phyloP scores from a whole-genome alignment of 2,329 filamentous ascomycete genomes.

The Blastomyces emzantsi region DNA sequence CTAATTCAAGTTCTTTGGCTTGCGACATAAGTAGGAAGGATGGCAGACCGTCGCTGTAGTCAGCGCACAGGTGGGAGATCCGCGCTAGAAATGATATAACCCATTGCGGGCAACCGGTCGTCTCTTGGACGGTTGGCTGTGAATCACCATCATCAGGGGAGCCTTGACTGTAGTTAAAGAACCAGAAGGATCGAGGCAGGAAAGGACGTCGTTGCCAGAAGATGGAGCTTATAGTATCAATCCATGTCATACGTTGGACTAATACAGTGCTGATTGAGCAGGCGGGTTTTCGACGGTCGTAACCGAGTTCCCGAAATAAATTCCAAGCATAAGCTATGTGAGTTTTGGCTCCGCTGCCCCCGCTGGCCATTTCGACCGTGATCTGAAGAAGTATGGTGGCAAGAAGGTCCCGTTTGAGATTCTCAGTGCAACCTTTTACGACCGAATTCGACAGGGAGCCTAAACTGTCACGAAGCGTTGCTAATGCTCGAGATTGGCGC shows the following conservation, averaged over 20 bases:
- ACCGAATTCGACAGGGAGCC: background rate
- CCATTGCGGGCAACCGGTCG: slow-evolving; percentile 7
- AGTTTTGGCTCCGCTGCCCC: slow-evolving; percentile 1
- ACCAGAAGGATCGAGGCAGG: slow-evolving; percentile 5
- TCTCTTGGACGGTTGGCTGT: slow-evolving; percentile 6
- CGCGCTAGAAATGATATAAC: slow-evolving; percentile 3
- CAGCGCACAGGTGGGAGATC: slow-evolving; percentile 4
- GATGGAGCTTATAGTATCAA: slow-evolving; percentile 6
- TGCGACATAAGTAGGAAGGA: background rate
- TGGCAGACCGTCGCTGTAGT: background rate
- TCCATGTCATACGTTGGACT: slow-evolving; percentile 6
- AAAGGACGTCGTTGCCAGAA: slow-evolving; percentile 6
- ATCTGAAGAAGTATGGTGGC: slow-evolving; percentile 7
- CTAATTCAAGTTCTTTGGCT: slow-evolving; percentile 4
- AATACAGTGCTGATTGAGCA: slow-evolving; percentile 1
- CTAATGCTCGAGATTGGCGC: slow-evolving; percentile 4
- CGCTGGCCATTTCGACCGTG: slow-evolving; percentile 6
- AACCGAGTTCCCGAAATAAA: slow-evolving; percentile 6
- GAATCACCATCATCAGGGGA: background rate
- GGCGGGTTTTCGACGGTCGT: slow-evolving; percentile 1
- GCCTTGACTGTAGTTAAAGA: background rate
- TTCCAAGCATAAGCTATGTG: slow-evolving; percentile 6
- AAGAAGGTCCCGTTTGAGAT: slow-evolving; percentile 5
- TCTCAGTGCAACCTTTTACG: background rate
- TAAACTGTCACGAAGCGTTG: slow-evolving; percentile 5